phyloP scores from a whole-genome alignment of 306 rosid genomes.

The Delonix regia region DNA sequence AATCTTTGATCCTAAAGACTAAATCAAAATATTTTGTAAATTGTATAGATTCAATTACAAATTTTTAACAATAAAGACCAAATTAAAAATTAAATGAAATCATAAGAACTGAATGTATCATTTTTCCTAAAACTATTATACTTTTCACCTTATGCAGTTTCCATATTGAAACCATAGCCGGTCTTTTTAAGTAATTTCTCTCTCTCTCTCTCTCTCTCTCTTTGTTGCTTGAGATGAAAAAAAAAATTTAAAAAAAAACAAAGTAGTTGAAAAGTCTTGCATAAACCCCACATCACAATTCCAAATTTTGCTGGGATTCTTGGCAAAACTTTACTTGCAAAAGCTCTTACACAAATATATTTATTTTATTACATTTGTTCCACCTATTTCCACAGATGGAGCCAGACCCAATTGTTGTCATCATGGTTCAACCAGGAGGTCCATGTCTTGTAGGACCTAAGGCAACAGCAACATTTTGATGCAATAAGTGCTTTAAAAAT shows the following conservation, averaged over 20 bases:
- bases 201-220: background rate
- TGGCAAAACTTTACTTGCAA: slow-evolving; percentile 4
- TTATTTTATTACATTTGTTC: slow-evolving; percentile 31
- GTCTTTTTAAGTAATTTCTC: background rate
- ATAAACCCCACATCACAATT: background rate
- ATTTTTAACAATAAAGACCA: too few relatives aligned
- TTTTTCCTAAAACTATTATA: too few relatives aligned
- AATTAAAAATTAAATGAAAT: too few relatives aligned
- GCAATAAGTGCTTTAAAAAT: slow-evolving; percentile 21
- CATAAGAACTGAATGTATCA: too few relatives aligned
- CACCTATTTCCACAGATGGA: slow-evolving; percentile 30
- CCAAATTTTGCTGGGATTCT: background rate
- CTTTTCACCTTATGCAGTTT: too few relatives aligned
- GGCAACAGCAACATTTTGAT: slow-evolving; percentile 31
- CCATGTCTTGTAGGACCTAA: slow-evolving; percentile 40
- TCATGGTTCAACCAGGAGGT: slow-evolving; percentile 34
- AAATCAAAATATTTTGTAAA: too few relatives aligned
- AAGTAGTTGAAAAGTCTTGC: background rate
- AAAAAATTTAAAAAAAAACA: too few relatives aligned
- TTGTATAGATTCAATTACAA: too few relatives aligned
- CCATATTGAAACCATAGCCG: too few relatives aligned
- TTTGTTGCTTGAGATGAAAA: background rate
- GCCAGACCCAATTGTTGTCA: slow-evolving; percentile 19
- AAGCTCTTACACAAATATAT: slow-evolving; percentile 6
- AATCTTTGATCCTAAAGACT: too few relatives aligned